Base-by-base conservation (phyloP, 306 rosid species). In the Oxytropis ochrocephala region DNA sequence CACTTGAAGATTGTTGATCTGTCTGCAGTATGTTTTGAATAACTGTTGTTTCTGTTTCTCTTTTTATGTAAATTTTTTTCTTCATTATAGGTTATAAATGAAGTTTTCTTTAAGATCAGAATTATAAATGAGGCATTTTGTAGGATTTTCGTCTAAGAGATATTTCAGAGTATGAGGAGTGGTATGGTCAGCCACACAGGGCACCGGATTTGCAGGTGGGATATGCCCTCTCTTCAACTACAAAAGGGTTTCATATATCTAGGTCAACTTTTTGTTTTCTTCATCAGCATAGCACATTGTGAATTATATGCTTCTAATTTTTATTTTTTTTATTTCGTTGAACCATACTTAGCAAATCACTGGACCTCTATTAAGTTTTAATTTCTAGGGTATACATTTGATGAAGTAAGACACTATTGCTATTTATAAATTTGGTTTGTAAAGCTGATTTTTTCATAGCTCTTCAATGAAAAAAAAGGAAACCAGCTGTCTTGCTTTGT, bases 1-100 rank as follows among this genome's bases (percentile, higher is more conserved):
- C 82, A 82, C 78, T 82, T 90, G 90, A 94, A 94, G 88, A 87
- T 90, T 82, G 98, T 94, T 77, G 98, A 94, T 81, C 98, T 94
- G 69, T 94, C 98, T 65, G 98, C 98, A 64, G 98, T 94, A 90
- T 54, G 94, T 68, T 67, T 71, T 67, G 3, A 52, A 50, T 57
- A 76, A 11, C 19, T 39, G 19, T 41, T 53, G 49, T 43, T 5
- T 35, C 30, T 51, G 7, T 56, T 27, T 24, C 29, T 24, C 29
- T 42, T 55, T 53, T 79, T 35, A 8, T 77, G 14, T 32, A 5
- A 16, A 30, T 65, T 44, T 0, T 48, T 48, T 0, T 48, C 35
- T 49, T 42, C 27, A 65, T 58, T 8, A 53, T 54, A 55, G 19
- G 12, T 13, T 17, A 49, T 11, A 8, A 73, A 49, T 17, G 12